A percentile compares a stretch with the other conserved stretches of the same genome.
phyloP scores from a whole-genome alignment of 169 alveolate genomes.

The Fabrea salina region DNA sequence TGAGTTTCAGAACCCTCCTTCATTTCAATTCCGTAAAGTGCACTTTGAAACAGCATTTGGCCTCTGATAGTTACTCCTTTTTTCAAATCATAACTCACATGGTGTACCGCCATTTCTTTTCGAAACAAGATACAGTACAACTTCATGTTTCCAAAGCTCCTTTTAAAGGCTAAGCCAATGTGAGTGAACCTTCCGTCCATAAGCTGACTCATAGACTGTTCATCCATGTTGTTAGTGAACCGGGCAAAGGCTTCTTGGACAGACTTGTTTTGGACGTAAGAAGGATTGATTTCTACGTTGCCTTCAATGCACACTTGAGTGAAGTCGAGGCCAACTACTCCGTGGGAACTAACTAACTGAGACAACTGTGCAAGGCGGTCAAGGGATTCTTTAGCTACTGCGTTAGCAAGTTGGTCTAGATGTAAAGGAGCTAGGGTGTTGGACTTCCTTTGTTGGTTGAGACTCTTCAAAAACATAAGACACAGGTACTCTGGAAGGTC shows the following conservation, averaged over 20 bases:
- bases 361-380: not conserved
- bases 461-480: not conserved
- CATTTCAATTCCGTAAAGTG: not conserved
- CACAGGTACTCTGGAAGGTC: not conserved
- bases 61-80: not conserved
- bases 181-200: not conserved
- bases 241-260: not conserved
- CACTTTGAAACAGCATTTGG: constrained; percentile 4
- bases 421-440: not conserved
- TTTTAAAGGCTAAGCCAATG: not conserved
- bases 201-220: not conserved
- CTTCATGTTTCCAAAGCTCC: not conserved
- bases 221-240: not conserved
- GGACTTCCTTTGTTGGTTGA: not conserved
- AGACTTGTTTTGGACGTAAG: not conserved
- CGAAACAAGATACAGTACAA: not conserved
- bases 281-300: not conserved
- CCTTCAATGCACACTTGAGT: not conserved
- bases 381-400: not conserved
- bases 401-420: not conserved
- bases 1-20: not conserved
- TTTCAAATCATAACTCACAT: not conserved
- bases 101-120: not conserved
- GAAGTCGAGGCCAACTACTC: constrained; percentile 20
- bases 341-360: not conserved